Evolutionary conservation across 257 asterid species (phyloP).

Genomic region (Jacaranda copaia): DNA sequence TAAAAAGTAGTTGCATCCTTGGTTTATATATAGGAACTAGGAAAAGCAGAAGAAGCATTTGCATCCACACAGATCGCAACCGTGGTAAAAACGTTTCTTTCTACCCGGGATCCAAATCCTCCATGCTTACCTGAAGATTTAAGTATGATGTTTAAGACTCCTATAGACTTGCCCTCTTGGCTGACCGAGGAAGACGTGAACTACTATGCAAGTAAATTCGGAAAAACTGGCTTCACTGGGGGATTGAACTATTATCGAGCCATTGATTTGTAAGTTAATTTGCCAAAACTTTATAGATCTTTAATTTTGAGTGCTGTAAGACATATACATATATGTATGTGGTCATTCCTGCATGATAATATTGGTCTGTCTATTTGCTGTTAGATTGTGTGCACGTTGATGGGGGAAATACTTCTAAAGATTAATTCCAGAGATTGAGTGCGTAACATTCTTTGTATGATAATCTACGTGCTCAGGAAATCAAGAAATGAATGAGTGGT

Average conservation of each 20-base stretch:
- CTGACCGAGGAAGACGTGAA: constrained; percentile 41
- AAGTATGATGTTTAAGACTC: background rate
- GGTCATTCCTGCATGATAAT: no score
- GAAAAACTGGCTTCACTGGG: constrained; percentile 40
- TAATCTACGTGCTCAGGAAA: no score
- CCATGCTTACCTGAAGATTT: background rate
- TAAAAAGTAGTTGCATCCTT: no score
- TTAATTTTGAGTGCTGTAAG: no score
- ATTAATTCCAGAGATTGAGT: no score
- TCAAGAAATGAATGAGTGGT: no score
- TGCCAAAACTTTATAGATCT: no score
- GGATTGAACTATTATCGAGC: constrained; percentile 48
- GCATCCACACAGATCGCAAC: background rate
- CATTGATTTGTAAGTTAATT: constrained; percentile 21
- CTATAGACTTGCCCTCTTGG: constrained; percentile 33
- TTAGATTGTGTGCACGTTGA: no score
- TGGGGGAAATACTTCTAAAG: no score
- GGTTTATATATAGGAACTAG: constrained; percentile 17
- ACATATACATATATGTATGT: no score
- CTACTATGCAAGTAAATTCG: constrained; percentile 34
- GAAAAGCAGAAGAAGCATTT: constrained; percentile 15
- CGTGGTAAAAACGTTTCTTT: background rate
- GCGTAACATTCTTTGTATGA: no score
- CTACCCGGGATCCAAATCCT: background rate
- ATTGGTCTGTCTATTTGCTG: no score